Evolutionary conservation across 768 basidiomycete genomes (phyloP), one percentile per base, ranked within the genome.

Genomic region (Agrocybe pediades): DNA sequence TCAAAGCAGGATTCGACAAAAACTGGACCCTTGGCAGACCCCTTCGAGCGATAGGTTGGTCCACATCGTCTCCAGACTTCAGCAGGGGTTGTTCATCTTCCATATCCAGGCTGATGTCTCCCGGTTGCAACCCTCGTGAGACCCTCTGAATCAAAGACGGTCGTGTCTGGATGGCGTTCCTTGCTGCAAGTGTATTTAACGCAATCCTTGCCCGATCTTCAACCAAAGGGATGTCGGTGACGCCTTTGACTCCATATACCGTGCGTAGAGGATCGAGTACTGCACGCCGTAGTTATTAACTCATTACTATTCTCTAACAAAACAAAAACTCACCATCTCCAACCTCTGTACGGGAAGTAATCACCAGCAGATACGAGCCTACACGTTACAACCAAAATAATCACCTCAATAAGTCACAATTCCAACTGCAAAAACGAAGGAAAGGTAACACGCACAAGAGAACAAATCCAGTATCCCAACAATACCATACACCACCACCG

Each of bases 281-380:
- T 92, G 59, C 2, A 15, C n/a, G 57, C 30, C 27, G 50, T 42
- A 46, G 3, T 13, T n/a, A 25, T 48, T 33, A 51, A 30, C 45
- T 8, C 30, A n/a, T 30, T 13, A 25, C 11, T 24, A 16, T 36
- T 17, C 43, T 15, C 13, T 27, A 6, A 44, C 20, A 36, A 49
- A 60, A 25, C 20, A 21, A 20, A 60, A 21, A 76, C 88, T 71
- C 65, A 90, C 92, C 66, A 58, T 78, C 74, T 55, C 92, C 92
- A 11, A 88, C 74, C 55, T 85, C 79, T 41, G 72, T 72, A 53
- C 81, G 80, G 1, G 82, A 76, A 17, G 83, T 85, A 43, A 94
- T 81, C 3, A 91, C 87, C 41, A 94, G 71, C 16, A 94, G 70
- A 73, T 92, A 86, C 8, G 91, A 88, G 29, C 81, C 92, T 92